Base-by-base conservation (phyloP, 2,329 filamentous ascomycete genomes). In the Eurotiales sp. region DNA sequence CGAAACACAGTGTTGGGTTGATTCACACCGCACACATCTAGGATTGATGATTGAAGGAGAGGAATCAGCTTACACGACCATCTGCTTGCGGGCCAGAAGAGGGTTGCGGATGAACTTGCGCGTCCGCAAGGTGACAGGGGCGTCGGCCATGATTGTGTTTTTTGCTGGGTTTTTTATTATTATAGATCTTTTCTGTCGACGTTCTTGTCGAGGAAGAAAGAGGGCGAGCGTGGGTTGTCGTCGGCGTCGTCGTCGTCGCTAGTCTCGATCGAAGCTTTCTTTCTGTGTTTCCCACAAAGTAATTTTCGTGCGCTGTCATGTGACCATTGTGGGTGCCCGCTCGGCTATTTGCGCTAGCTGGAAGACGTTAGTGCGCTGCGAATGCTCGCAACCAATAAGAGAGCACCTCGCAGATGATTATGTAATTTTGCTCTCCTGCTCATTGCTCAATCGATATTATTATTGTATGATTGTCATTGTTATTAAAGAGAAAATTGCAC, bases 21-120 rank as follows among this genome's bases (percentile, higher is more conserved):
- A 27, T 27, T 27, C 25, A 27, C 25, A 5, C 5, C 25, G 10
- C 25, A 27, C 10, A 27, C 25, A 27, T 27, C 5, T 27, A 27
- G 25, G 10, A 27, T n/a, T n/a, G n/a, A n/a, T n/a, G 25, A 14
- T 19, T 40, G 15, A 27, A 55, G 55, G 52, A 55, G 59, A 55
- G 48, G 51, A 56, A 8, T n/a, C n/a, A 59, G 86, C 88, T 85
- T 90, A 96, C 92, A 96, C 88, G 80, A 96, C 92, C 90, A 97
- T 96, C 87, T 97, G 92, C 85, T 95, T 96, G 77, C 92, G 88
- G 76, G 87, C 90, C 75, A 99, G 87, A 73, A 99, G 90, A 77
- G 93, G 89, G 86, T 99, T 99, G 83, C 91, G 90, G 81, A 97
- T 95, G 88, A 99, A 99, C 84, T 97, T 97, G 88, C 93, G 92